Evolutionary conservation across 73 alveolate species (phyloP), one percentile per base, ranked within the genome.

Genomic region (Paramecium octaurelia): DNA sequence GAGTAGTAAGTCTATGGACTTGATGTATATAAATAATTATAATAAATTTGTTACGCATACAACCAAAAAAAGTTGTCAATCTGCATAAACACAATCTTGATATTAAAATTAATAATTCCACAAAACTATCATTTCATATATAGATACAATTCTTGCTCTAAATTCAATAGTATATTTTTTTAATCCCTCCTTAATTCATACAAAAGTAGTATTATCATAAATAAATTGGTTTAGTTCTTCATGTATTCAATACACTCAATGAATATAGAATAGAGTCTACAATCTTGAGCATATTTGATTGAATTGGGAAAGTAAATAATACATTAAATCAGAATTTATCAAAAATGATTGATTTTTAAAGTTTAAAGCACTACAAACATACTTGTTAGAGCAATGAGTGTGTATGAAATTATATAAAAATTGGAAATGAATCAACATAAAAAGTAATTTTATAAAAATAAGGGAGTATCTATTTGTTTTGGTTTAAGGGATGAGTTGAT

Each of bases 1-100:
- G 88, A 14, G 75, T 50, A 44, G 68, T 89, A 40, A 59, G 58
- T 83, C 46, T 89, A 27, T 89, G 94, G 94, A 89, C 94, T 70
- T 89, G 94, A 89, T 34, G 23, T 34, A 54, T 58, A 54, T 58
- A 58, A 43, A 40, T 35, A 48, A 84, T 44, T 23, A 43, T 27
- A 24, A 54, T 84, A 54, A n/a, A 54, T 54, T 54, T 54, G 11
- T n/a, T 18, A 54, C 21, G 34, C 8, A 6, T 50, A n/a, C 4
- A 50, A 50, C 8, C 4, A 14, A 27, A 50, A 14, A 9, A 21
- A 36, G 43, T 35, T 36, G 6, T 36, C 31, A 27, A 27, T 27
- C 31, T 27, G 31, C 31, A 27, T 27, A 27, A 27, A 27, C 31
- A 27, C n/a, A n/a, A n/a, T n/a, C n/a, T n/a, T 35, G 42, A 35